A percentile compares a stretch with the other conserved stretches of the same genome.
Evolutionary conservation across 345 rosid genomes (phyloP).

Genomic region (Carallia pectinifolia): DNA sequence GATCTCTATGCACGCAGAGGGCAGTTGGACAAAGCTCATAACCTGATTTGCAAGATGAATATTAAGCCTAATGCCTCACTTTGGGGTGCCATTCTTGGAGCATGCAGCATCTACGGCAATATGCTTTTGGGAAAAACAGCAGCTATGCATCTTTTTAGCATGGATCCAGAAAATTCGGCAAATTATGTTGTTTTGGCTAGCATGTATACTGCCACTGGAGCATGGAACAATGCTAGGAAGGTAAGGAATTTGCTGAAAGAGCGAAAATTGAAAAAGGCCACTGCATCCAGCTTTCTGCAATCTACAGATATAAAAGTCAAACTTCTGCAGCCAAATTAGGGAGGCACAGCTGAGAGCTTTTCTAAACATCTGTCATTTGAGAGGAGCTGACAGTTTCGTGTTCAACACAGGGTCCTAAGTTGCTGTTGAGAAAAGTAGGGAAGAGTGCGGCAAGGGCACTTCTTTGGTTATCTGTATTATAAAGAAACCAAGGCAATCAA

Average conservation of each 20-base stretch:
- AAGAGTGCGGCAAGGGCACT: neutral
- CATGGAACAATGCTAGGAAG: conserved; percentile 20
- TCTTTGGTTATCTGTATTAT: neutral
- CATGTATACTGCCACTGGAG: conserved; percentile 26
- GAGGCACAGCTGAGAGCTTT: neutral
- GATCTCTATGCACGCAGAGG: conserved; percentile 29
- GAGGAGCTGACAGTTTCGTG: neutral
- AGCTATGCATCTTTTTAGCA: conserved; percentile 15
- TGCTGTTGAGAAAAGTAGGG: neutral
- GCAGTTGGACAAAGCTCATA: conserved; percentile 23
- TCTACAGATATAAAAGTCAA: conserved; percentile 23
- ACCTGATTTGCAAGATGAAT: conserved; percentile 17
- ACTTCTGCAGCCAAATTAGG: conserved; percentile 26
- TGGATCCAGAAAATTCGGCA: conserved; percentile 24
- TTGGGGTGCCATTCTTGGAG: conserved; percentile 31
- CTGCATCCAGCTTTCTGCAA: conserved; percentile 58
- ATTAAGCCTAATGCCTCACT: conserved; percentile 20
- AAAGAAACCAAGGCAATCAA: conserved; percentile 1
- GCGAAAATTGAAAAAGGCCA: conserved; percentile 45
- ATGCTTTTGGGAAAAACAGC: conserved; percentile 20
- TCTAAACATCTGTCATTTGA: neutral
- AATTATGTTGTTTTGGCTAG: conserved; percentile 20
- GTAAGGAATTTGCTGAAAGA: conserved; percentile 29
- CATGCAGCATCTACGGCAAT: conserved; percentile 24
- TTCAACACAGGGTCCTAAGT: too few species aligned